Evolutionary conservation across 306 rosid species (phyloP).

Genomic region (Rosa persica): DNA sequence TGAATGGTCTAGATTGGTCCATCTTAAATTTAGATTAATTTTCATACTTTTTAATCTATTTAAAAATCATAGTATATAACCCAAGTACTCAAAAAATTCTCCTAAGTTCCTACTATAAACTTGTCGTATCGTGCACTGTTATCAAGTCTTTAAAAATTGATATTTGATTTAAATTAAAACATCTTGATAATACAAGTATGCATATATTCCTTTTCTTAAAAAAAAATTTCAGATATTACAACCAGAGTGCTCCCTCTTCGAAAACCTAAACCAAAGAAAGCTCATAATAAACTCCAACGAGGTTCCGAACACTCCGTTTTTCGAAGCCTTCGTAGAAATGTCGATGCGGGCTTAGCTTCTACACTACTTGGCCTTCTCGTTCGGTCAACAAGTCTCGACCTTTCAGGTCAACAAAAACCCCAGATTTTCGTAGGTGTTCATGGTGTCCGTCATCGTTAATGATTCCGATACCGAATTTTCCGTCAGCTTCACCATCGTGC

Average conservation of each 20-base stretch:
- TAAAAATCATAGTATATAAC: too few relatives aligned
- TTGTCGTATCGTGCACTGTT: too few relatives aligned
- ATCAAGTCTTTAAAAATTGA: too few relatives aligned
- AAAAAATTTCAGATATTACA: too few relatives aligned
- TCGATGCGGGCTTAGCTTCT: constrained; percentile 72
- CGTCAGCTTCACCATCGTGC: constrained; percentile 82
- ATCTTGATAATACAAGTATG: too few relatives aligned
- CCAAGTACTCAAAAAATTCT: too few relatives aligned
- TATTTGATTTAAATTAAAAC: too few relatives aligned
- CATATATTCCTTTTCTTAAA: too few relatives aligned
- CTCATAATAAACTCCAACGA: constrained; percentile 55
- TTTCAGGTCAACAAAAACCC: constrained; percentile 68
- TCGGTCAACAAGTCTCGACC: constrained; percentile 44
- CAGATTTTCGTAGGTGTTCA: constrained; percentile 89
- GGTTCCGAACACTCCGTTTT: constrained; percentile 68
- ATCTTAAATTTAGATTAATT: too few relatives aligned
- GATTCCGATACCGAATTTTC: constrained; percentile 36
- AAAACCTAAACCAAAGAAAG: constrained; percentile 81
- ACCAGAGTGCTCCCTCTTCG: constrained; percentile 92
- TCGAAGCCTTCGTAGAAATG: constrained; percentile 73
- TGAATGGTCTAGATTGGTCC: too few relatives aligned
- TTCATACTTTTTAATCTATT: too few relatives aligned
- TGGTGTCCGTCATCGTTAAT: constrained; percentile 58
- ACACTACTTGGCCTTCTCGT: constrained; percentile 70
- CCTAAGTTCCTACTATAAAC: too few relatives aligned